phyloP scores from a whole-genome alignment of 2,329 filamentous ascomycete species.

The Chaetomium olivaceum region DNA sequence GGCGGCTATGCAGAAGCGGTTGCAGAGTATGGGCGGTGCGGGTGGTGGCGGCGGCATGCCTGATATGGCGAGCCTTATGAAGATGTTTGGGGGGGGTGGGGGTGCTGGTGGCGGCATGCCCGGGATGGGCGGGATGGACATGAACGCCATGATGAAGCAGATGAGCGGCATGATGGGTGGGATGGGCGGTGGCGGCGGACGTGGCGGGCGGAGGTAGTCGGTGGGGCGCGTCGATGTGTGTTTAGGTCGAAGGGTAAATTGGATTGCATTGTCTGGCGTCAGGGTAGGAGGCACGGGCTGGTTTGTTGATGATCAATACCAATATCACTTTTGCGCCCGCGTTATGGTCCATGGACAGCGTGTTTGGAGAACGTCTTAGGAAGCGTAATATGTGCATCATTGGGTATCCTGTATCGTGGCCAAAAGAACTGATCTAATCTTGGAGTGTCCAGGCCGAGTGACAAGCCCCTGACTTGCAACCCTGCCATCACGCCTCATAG shows the following conservation, averaged over 20 bases:
- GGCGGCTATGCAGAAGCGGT: conserved; percentile 93
- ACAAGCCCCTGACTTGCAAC: background rate
- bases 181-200: conserved; percentile 21
- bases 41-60: conserved; percentile 66
- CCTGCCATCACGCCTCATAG: background rate
- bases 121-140: conserved; percentile 71
- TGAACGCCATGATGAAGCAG: conserved; percentile 78
- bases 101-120: conserved; percentile 60
- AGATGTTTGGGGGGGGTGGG: conserved; percentile 79
- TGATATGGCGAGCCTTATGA: conserved; percentile 84
- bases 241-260: background rate
- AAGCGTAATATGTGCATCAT: background rate
- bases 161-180: conserved; percentile 56
- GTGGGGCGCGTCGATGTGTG: background rate
- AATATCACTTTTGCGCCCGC: conserved; percentile 1
- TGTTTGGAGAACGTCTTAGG: background rate
- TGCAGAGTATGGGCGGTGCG: conserved; percentile 87
- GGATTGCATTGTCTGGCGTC: conserved; percentile 28
- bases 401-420: background rate
- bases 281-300: conserved; percentile 5
- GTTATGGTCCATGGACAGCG: background rate
- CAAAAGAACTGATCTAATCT: background rate
- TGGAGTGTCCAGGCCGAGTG: background rate
- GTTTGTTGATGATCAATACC: conserved; percentile 12
- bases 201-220: conserved; percentile 28